Conservation (phyloP, 2,329 filamentous ascomycete genomes). For the Sclerotiophoma versabilis region DNA sequence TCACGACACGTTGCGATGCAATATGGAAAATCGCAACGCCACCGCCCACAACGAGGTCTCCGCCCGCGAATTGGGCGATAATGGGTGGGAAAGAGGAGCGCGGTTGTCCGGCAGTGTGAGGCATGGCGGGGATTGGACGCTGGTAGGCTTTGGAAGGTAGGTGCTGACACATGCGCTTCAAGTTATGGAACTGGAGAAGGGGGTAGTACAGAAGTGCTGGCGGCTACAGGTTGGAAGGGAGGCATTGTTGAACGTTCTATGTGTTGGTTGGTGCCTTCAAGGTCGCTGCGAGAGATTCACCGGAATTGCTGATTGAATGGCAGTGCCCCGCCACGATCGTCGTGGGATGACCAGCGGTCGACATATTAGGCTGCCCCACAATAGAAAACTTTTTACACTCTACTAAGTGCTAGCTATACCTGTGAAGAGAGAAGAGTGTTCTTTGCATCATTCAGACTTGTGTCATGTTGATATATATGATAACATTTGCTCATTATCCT, state of each 20-base stretch:
- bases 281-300: not conserved
- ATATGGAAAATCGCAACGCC: constrained; percentile 62
- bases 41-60: constrained; percentile 40
- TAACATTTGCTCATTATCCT: not conserved
- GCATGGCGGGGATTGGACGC: constrained; percentile 2
- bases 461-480: not conserved
- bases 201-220: not conserved
- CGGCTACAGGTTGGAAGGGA: not conserved
- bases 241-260: not conserved
- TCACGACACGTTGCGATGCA: constrained; percentile 54
- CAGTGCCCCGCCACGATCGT: not conserved
- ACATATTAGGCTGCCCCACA: too few species aligned
- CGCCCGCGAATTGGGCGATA: constrained; percentile 38
- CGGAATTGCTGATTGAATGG: not conserved
- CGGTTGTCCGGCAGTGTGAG: constrained; percentile 10
- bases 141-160: too few species aligned
- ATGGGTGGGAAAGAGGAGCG: constrained; percentile 21
- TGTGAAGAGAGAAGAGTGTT: too few species aligned
- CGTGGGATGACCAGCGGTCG: not conserved
- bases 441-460: too few species aligned
- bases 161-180: not conserved
- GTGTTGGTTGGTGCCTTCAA: constrained; percentile 13
- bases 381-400: too few species aligned
- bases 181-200: not conserved
- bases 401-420: too few species aligned